A percentile compares a stretch with the other conserved stretches of the same genome.
phyloP scores from a whole-genome alignment of 129 eudicot genomes.

The Mikania micrantha region DNA sequence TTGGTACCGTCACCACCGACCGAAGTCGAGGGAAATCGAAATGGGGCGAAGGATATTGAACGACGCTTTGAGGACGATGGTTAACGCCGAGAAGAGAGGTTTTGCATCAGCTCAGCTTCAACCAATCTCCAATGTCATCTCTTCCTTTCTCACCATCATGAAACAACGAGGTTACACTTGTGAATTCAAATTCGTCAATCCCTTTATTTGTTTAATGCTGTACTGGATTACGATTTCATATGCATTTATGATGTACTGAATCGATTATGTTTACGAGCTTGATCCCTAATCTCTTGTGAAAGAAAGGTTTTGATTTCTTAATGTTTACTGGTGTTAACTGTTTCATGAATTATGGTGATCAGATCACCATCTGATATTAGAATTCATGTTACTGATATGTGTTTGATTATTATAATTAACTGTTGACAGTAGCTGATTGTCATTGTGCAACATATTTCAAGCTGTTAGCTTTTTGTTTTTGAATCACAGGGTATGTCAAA shows the following conservation, averaged over 20 bases:
- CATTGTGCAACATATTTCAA: neutral
- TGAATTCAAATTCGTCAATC: neutral
- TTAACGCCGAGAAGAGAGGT: slow-evolving; percentile 79
- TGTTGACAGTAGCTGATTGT: neutral
- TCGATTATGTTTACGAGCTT: too few species aligned
- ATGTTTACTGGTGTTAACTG: neutral
- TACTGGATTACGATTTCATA: neutral
- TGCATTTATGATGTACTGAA: too few species aligned
- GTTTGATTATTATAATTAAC: neutral
- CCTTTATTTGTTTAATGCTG: too few species aligned
- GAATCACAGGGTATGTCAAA: slow-evolving; percentile 73
- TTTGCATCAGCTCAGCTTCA: slow-evolving; percentile 63
- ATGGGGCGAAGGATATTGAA: slow-evolving; percentile 83
- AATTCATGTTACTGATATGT: neutral
- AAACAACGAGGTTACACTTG: slow-evolving; percentile 38
- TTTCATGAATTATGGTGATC: neutral
- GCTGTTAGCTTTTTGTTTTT: slow-evolving; percentile 4
- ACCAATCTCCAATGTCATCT: slow-evolving; percentile 65
- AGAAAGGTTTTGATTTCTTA: too few species aligned
- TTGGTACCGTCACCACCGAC: too few species aligned
- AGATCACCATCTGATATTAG: neutral
- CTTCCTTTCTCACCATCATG: slow-evolving; percentile 75
- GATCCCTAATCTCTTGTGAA: too few species aligned
- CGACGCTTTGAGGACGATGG: slow-evolving; percentile 74
- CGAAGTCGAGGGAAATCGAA: slow-evolving; percentile 6